Base-by-base conservation (phyloP, 2,329 filamentous ascomycete species). In the Clonostachys byssicola region DNA sequence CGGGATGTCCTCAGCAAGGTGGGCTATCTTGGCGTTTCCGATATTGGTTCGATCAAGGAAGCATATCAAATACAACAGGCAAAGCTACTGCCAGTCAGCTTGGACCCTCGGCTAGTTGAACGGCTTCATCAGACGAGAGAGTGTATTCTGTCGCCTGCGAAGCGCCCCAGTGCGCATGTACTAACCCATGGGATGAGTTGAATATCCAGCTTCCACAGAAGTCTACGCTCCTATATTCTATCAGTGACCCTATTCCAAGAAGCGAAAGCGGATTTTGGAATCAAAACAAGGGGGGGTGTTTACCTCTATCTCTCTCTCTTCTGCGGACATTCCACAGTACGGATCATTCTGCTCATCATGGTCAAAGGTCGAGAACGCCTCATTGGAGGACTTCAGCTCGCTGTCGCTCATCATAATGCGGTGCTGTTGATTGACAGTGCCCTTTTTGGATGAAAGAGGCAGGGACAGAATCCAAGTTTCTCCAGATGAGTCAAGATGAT, bases 51-150 rank as follows among this genome's bases (percentile, higher is more conserved):
- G 50, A 45, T 56, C 56, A 18, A 58, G 51, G 47, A 52, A 58
- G 50, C 84, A 86, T 45, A 89, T 75, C 2, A 92, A 74, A 57
- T 91, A 91, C 34, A 91, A 74, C 43, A 89, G 71, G 49, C 81
- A 85, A 12, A 89, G 78, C 77, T 75, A 42, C 16, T 17, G 38
- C n/a, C n/a, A 47, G 45, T 49, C 48, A 47, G 43, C 6, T 8
- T 17, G 39, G 16, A 10, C 12, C 42, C 17, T 40, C 33, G 44
- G 36, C 4, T n/a, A n/a, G 8, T n/a, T 7, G 5, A 10, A n/a
- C 12, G 17, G 7, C 4, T 8, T 39, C 36, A 39, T 39, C 36
- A 39, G 12, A 20, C n/a, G 38, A 33, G 41, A 41, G 44, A 16
- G 33, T 42, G 18, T 30, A 10, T 10, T 30, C 9, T 30, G 17